Conservation (phyloP, 176 grass and related monocot genomes). For the Alopecurus myosuroides region DNA sequence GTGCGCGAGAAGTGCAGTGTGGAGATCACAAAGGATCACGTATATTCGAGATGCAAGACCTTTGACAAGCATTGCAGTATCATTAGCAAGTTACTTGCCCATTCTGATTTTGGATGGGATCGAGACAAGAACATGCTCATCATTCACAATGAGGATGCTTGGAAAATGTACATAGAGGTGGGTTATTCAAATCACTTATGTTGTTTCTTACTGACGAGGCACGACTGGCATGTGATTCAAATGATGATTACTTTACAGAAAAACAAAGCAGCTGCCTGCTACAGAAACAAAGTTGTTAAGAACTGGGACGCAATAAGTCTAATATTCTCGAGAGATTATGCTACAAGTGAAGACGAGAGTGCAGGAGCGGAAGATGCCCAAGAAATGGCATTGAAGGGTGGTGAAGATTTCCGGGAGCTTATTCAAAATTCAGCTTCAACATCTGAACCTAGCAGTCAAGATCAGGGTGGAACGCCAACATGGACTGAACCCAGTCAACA, state of each 20-base stretch:
- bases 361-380: conserved; percentile 25
- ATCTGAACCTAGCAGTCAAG: conserved; percentile 20
- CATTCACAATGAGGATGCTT: conserved; percentile 27
- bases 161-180: conserved; percentile 14
- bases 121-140: background rate
- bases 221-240: background rate
- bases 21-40: conserved; percentile 23
- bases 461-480: background rate
- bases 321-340: conserved; percentile 28
- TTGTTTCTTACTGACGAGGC: background rate
- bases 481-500: background rate
- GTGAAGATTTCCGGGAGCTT: background rate
- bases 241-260: conserved; percentile 22
- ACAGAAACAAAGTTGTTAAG: conserved; percentile 15
- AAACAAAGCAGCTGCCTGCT: conserved; percentile 26
- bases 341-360: conserved; percentile 22
- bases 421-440: conserved; percentile 26
- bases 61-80: conserved; percentile 35
- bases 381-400: background rate
- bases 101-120: conserved; percentile 29
- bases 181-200: background rate
- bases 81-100: conserved; percentile 2
- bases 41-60: conserved; percentile 28
- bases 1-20: conserved; percentile 13
- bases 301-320: conserved; percentile 25